Percentiles rank a stretch among this genome's conserved stretches.
These are phyloP conservation scores for Microcyclosporella mali DNA, from an alignment of 2,329 filamentous ascomycete species.

Conservation along the genomic window DNA sequence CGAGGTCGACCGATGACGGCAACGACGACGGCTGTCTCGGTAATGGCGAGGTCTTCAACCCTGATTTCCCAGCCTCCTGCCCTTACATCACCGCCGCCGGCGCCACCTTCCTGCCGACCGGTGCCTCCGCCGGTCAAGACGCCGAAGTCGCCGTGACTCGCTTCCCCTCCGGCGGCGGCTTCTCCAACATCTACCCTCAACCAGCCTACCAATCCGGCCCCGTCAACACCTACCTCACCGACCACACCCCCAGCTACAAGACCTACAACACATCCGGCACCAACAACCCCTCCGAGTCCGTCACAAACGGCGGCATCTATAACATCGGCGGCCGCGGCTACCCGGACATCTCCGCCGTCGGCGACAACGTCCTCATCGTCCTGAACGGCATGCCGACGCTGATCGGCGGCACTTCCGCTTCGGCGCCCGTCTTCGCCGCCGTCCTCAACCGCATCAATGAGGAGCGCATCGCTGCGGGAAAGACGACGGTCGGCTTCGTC, in stretches of 20 bases:
- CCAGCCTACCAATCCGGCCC: constrained; percentile 34
- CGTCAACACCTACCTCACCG: constrained; percentile 33
- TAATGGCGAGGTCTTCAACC: constrained; percentile 35
- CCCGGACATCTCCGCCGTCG: constrained; percentile 38
- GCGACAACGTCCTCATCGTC: constrained; percentile 23
- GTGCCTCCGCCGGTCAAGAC: constrained; percentile 26
- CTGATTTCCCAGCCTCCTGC: constrained; percentile 25
- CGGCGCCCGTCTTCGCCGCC: constrained; percentile 23
- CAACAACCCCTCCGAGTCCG: constrained; percentile 20
- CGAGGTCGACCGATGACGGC: constrained; percentile 26
- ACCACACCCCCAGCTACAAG: constrained; percentile 24
- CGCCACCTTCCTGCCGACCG: constrained; percentile 39
- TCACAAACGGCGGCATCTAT: constrained; percentile 20
- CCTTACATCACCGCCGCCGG: constrained; percentile 41
- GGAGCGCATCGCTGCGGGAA: constrained; percentile 23
- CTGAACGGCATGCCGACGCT: constrained; percentile 15
- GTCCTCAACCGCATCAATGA: constrained; percentile 29
- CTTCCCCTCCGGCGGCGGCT: constrained; percentile 40
- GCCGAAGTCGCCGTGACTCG: constrained; percentile 37
- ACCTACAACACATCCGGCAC: constrained; percentile 49
- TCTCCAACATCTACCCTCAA: constrained; percentile 33
- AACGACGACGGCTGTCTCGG: constrained; percentile 31
- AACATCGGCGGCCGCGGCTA: constrained; percentile 29
- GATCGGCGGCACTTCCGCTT: constrained; percentile 25
- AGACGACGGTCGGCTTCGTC: constrained; percentile 26